These are phyloP conservation scores for Coemansia sp. DNA, from an alignment of 192 early-diverging fungal genomes.

Conservation along the genomic window DNA sequence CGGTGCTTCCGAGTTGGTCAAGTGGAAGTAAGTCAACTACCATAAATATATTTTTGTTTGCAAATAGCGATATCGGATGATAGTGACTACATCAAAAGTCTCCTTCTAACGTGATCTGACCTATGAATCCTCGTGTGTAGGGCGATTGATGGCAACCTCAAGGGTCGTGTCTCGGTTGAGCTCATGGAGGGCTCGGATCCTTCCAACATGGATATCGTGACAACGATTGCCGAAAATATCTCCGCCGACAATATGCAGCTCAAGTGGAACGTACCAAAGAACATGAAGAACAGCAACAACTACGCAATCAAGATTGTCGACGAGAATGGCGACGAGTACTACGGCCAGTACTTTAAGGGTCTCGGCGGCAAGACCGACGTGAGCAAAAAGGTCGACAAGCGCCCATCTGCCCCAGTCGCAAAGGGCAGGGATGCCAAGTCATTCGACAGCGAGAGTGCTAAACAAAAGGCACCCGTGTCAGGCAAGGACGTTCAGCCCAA, in stretches of 20 bases:
- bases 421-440: neutral
- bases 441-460: neutral
- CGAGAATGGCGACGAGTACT: conserved; percentile 52
- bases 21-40: conserved; percentile 47
- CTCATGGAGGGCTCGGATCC: conserved; percentile 54
- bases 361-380: conserved; percentile 24
- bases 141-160: conserved; percentile 29
- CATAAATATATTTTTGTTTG: neutral
- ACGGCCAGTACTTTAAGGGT: conserved; percentile 52
- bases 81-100: neutral
- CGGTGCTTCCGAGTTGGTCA: conserved; percentile 36
- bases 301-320: conserved; percentile 53
- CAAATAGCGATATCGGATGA: neutral
- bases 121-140: conserved; percentile 10
- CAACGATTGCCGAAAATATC: conserved; percentile 55
- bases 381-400: conserved; percentile 19
- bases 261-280: conserved; percentile 47
- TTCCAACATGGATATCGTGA: conserved; percentile 35
- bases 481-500: neutral
- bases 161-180: conserved; percentile 48
- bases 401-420: neutral
- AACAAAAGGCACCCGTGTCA: conserved; percentile 5
- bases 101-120: neutral
- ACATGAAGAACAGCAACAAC: conserved; percentile 48
- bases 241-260: conserved; percentile 32